Percentiles rank a stretch among this genome's conserved stretches.
phyloP scores from a whole-genome alignment of 2,329 filamentous ascomycete genomes.

The Tolypocladium pustulatum region DNA sequence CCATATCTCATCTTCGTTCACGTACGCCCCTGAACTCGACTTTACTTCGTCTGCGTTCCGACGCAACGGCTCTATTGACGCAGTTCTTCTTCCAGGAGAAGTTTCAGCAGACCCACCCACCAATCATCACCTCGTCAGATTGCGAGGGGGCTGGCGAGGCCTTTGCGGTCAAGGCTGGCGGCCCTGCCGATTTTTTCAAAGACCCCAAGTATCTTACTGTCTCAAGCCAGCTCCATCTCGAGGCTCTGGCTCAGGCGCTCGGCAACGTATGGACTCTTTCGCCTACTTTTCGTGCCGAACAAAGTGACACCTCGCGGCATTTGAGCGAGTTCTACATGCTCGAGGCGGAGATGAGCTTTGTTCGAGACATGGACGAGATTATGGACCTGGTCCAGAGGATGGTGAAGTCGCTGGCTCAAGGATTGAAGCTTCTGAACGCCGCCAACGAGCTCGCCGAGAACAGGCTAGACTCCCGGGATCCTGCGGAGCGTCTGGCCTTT shows the following conservation, averaged over 20 bases:
- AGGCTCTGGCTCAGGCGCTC: slow-evolving; percentile 79
- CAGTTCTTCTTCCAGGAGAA: slow-evolving; percentile 62
- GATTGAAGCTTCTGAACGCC: slow-evolving; percentile 29
- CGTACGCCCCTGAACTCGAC: slow-evolving; percentile 74
- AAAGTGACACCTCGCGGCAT: slow-evolving; percentile 86
- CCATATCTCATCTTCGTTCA: slow-evolving; percentile 75
- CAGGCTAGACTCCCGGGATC: slow-evolving; percentile 22
- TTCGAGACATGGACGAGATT: slow-evolving; percentile 56
- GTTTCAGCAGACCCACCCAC: slow-evolving; percentile 80
- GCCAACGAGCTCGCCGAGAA: slow-evolving; percentile 32
- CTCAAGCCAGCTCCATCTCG: slow-evolving; percentile 86
- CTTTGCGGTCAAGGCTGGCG: slow-evolving; percentile 56
- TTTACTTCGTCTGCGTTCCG: slow-evolving; percentile 72
- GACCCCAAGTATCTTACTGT: slow-evolving; percentile 91
- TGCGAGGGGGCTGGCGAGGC: slow-evolving; percentile 96
- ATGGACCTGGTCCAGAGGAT: slow-evolving; percentile 76
- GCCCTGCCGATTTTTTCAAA: slow-evolving; percentile 56
- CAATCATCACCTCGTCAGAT: slow-evolving; percentile 91
- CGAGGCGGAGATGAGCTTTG: slow-evolving; percentile 80
- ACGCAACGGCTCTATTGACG: slow-evolving; percentile 61
- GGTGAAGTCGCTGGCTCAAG: slow-evolving; percentile 43
- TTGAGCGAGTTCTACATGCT: slow-evolving; percentile 99
- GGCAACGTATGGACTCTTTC: slow-evolving; percentile 90
- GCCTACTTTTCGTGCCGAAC: slow-evolving; percentile 87
- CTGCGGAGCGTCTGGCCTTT: slow-evolving; percentile 30